These are phyloP conservation scores for Nothopassalora personata DNA, from an alignment of 2,329 filamentous ascomycete species.

Conservation along the genomic window DNA sequence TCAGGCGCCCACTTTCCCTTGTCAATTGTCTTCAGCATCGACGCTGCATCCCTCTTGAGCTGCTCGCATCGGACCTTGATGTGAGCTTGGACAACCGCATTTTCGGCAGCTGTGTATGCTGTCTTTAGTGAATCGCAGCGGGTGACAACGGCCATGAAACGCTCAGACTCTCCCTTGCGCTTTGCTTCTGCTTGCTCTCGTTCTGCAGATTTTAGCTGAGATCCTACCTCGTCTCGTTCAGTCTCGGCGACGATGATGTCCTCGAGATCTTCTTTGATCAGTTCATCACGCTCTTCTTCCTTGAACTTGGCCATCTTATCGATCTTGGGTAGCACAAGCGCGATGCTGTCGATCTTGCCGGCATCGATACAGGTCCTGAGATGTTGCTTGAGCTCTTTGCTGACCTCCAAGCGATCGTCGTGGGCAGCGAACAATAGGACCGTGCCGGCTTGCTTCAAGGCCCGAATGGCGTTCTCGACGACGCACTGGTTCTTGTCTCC, in stretches of 20 bases:
- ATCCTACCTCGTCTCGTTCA: background rate
- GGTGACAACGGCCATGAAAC: background rate
- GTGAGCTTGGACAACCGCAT: background rate
- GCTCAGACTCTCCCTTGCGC: background rate
- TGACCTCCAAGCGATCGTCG: background rate
- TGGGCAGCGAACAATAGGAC: slow-evolving; percentile 9
- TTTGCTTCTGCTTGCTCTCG: background rate
- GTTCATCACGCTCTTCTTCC: background rate
- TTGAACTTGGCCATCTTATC: slow-evolving; percentile 6
- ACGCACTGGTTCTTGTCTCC: slow-evolving; percentile 16
- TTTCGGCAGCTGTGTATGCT: background rate
- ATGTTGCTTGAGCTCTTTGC: slow-evolving; percentile 2
- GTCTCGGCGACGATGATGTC: background rate
- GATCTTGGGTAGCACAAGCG: slow-evolving; percentile 13
- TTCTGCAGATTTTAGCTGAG: background rate
- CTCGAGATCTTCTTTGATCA: background rate
- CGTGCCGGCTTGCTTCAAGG: slow-evolving; percentile 11
- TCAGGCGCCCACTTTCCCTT: slow-evolving; percentile 10
- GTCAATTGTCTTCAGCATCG: slow-evolving; percentile 3
- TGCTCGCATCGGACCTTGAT: slow-evolving; percentile 5
- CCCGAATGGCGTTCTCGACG: slow-evolving; percentile 10
- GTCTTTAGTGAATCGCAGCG: background rate
- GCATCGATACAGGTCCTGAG: background rate
- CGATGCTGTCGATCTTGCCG: slow-evolving; percentile 6
- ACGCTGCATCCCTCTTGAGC: background rate